Conservation (phyloP, 2,329 filamentous ascomycete genomes). For the Fusarium sp. region DNA sequence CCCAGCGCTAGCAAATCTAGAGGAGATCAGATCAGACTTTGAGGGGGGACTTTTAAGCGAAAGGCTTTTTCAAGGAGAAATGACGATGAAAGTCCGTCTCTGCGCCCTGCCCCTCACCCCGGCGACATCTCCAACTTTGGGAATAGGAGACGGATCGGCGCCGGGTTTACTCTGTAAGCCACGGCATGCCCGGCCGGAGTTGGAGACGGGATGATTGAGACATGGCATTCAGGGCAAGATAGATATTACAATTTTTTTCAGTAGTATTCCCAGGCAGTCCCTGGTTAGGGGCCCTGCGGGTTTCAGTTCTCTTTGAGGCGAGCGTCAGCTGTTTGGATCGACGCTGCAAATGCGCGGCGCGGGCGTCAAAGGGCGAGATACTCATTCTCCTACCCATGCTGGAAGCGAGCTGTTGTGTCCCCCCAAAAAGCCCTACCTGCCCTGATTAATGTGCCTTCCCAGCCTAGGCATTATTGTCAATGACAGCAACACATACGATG, state of each 20-base stretch:
- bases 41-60: constrained; percentile 8
- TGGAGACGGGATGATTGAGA: constrained; percentile 14
- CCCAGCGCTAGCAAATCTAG: too few relatives aligned
- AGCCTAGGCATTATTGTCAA: constrained; percentile 16
- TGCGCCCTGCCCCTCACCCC: constrained; percentile 11
- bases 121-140: constrained; percentile 17
- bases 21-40: constrained; percentile 20
- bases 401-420: constrained; percentile 8
- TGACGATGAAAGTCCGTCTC: constrained; percentile 32
- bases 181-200: constrained; percentile 25
- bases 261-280: constrained; percentile 10
- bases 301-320: constrained; percentile 41
- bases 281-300: constrained; percentile 29
- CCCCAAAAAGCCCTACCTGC: not conserved
- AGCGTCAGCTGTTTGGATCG: constrained; percentile 39
- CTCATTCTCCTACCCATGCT: constrained; percentile 3
- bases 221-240: not conserved
- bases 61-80: constrained; percentile 15
- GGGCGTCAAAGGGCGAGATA: constrained; percentile 17
- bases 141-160: constrained; percentile 28
- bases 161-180: constrained; percentile 27
- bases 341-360: constrained; percentile 33
- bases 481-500: constrained; percentile 27
- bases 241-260: not conserved
- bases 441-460: constrained; percentile 7